A percentile compares a stretch with the other conserved stretches of the same genome.
Evolutionary conservation across 2,329 filamentous ascomycete genomes (phyloP).

Genomic region (Aspergillus sp.): DNA sequence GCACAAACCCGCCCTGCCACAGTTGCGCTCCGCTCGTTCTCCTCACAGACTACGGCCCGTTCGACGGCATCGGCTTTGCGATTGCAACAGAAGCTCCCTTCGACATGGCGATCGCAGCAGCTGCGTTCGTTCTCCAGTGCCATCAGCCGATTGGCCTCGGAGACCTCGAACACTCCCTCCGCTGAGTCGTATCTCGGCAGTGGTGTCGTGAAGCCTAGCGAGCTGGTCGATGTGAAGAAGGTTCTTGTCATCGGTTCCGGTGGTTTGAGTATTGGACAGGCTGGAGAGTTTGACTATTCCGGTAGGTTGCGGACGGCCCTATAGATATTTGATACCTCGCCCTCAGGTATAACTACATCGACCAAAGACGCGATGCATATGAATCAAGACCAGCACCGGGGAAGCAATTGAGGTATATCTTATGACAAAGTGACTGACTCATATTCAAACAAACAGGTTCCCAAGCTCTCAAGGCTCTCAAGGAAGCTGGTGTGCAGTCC

Average conservation of each 20-base stretch:
- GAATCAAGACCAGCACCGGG: neutral
- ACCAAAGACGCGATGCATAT: neutral
- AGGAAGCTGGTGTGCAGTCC: slow-evolving; percentile 86
- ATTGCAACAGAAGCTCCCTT: slow-evolving; percentile 31
- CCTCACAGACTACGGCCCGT: slow-evolving; percentile 28
- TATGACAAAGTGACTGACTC: slow-evolving; percentile 14
- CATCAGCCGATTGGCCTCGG: slow-evolving; percentile 32
- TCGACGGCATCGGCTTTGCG: slow-evolving; percentile 30
- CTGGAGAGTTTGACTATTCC: slow-evolving; percentile 98
- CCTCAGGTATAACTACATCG: too few species aligned
- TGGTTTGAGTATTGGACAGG: slow-evolving; percentile 88
- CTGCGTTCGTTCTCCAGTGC: slow-evolving; percentile 40
- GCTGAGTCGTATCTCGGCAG: slow-evolving; percentile 85
- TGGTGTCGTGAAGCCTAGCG: slow-evolving; percentile 72
- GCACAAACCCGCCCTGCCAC: slow-evolving; percentile 31
- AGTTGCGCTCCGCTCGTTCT: slow-evolving; percentile 34
- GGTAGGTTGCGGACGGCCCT: slow-evolving; percentile 53
- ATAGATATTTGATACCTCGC: too few species aligned
- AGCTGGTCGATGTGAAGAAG: slow-evolving; percentile 89
- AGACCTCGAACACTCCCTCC: slow-evolving; percentile 67
- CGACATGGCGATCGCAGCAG: slow-evolving; percentile 37
- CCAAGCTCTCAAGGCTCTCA: slow-evolving; percentile 93
- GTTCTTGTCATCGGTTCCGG: slow-evolving; percentile 94
- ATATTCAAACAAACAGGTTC: slow-evolving; percentile 57
- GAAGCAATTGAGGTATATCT: neutral